Conservation (phyloP, 345 rosid genomes). For the Stellera chamaejasme region DNA sequence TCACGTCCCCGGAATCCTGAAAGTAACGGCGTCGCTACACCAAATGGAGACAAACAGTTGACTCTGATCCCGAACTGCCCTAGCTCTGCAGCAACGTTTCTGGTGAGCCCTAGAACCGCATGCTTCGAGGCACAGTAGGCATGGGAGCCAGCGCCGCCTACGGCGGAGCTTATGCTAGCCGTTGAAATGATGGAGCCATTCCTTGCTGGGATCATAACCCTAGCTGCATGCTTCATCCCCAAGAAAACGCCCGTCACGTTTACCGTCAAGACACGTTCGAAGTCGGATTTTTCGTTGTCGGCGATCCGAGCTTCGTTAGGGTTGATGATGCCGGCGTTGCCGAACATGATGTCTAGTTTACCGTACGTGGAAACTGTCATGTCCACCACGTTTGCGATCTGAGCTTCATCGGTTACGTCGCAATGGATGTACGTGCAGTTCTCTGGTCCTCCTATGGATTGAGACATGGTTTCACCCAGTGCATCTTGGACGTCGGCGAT, state of each 20-base stretch:
- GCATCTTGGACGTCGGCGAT: constrained; percentile 24
- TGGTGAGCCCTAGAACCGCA: constrained; percentile 42
- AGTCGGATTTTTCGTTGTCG: constrained; percentile 6
- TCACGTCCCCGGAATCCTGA: constrained; percentile 16
- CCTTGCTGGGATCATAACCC: constrained; percentile 21
- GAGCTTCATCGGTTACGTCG: constrained; percentile 17
- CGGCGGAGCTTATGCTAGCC: constrained; percentile 6
- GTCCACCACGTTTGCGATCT: constrained; percentile 15
- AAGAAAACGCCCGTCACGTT: constrained; percentile 17
- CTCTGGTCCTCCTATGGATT: constrained; percentile 16
- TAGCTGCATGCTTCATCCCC: constrained; percentile 27
- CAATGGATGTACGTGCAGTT: constrained; percentile 16
- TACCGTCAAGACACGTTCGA: constrained; percentile 6
- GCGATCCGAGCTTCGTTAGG: not conserved
- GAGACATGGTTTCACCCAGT: constrained; percentile 5
- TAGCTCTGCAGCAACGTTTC: constrained; percentile 36
- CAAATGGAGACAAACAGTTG: constrained; percentile 42
- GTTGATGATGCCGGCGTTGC: constrained; percentile 16
- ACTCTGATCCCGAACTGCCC: constrained; percentile 46
- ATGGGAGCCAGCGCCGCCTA: constrained; percentile 17
- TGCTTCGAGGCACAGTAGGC: constrained; percentile 40
- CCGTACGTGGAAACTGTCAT: constrained; percentile 12
- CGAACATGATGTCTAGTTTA: constrained; percentile 30
- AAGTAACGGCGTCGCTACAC: constrained; percentile 30
- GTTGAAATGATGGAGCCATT: constrained; percentile 16